phyloP scores from a whole-genome alignment of 2,329 filamentous ascomycete species.

The Aphanoascus verrucosus region DNA sequence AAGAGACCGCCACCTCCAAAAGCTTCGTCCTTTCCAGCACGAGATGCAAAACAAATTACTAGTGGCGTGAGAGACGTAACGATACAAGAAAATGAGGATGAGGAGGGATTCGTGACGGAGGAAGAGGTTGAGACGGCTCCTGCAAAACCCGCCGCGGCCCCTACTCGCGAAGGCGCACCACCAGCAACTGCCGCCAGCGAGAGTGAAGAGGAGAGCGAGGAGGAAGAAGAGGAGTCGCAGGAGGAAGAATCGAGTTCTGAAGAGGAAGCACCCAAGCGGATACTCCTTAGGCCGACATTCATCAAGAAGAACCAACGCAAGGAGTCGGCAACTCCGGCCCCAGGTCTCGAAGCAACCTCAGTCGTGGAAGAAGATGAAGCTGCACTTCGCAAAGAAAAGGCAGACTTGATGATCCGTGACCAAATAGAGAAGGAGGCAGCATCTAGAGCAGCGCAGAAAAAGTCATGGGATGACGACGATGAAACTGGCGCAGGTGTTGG shows the following conservation, averaged over 20 bases:
- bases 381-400: conserved; percentile 47
- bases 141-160: neutral
- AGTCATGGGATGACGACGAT: conserved; percentile 63
- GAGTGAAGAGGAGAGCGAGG: conserved; percentile 1
- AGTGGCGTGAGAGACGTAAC: conserved; percentile 26
- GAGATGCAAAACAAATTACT: conserved; percentile 24
- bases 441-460: conserved; percentile 63
- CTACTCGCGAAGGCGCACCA: neutral
- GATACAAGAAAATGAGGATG: conserved; percentile 38
- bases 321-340: conserved; percentile 22
- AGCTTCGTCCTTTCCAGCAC: conserved; percentile 30
- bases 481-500: conserved; percentile 55
- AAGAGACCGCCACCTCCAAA: conserved; percentile 39
- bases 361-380: conserved; percentile 37
- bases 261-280: conserved; percentile 43
- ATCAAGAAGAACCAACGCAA: conserved; percentile 53
- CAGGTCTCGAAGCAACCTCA: conserved; percentile 15
- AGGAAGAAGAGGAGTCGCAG: conserved; percentile 9
- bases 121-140: conserved; percentile 31
- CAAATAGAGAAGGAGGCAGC: conserved; percentile 74
- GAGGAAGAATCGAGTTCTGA: conserved; percentile 11
- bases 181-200: neutral
- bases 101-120: conserved; percentile 52
- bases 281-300: conserved; percentile 55
- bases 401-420: conserved; percentile 73